Evolutionary conservation across 257 asterid genomes (phyloP), one percentile per base, ranked within the genome.

Genomic region (Ocimum tenuiflorum): DNA sequence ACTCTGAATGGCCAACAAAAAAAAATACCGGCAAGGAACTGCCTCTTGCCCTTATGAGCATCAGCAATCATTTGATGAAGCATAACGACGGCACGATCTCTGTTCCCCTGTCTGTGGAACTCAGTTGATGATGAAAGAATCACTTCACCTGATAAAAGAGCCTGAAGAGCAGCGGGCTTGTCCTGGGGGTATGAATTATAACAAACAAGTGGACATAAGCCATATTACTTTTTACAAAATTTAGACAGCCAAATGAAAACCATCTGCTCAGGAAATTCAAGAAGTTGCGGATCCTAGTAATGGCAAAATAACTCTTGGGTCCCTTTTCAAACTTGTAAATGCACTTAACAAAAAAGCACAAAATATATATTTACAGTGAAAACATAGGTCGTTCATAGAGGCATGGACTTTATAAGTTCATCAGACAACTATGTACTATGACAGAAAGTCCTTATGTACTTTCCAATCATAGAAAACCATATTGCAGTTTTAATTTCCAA

Each of bases 21-120:
- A 47, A 56, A 70, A 67, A 68, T 73, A 92, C 99, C 99, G 68
- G 94, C 86, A 68, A 92, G 97, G 79, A 92, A 92, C 79, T 92
- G 99, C 36, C 96, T 85, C 77, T 92, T 92, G 58, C 97, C 98
- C 84, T 71, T 75, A 76, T 92, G 95, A 79, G 99, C 99, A 87
- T 92, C 99, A 77, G 87, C 99, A 79, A 92, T 92, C 99, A 92
- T 92, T 79, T 92, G 99, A 75, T 89, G 95, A 64, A 92, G 81
- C 96, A 92, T 81, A 75, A 81, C 88, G 74, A 92, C 94, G 68
- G 99, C 96, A 18, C 99, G 96, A 65, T 89, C 99, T 75, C 90
- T 80, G 78, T 92, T 89, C 57, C 94, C 96, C 73, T 89, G 94
- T 64, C 85, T 75, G 62, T 81, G 84, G 52, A 77, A 84, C 78